A percentile compares a stretch with the other conserved stretches of the same genome.
phyloP scores from a whole-genome alignment of 1,284 basidiomycete species.

The Crepidotus sp. region DNA sequence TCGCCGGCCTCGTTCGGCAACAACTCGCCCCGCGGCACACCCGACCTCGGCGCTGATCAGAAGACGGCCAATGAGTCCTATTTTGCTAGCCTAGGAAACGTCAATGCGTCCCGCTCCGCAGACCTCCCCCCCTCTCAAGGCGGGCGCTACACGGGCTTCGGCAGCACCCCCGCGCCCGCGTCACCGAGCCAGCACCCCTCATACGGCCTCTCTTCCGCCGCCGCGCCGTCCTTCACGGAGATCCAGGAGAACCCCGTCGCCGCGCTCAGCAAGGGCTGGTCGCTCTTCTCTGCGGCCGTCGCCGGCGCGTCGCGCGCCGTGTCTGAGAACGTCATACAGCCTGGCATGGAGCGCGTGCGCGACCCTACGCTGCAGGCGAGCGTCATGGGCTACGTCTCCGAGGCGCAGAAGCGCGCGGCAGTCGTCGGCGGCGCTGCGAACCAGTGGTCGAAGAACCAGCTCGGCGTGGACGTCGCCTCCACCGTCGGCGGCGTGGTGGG shows the following conservation, averaged over 20 bases:
- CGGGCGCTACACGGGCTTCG: constrained; percentile 79
- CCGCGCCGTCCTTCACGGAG: constrained; percentile 63
- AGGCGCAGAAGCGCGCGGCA: constrained; percentile 56
- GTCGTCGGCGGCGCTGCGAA: constrained; percentile 54
- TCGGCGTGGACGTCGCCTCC: constrained; percentile 74
- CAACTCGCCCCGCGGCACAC: constrained; percentile 36
- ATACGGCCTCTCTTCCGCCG: constrained; percentile 57
- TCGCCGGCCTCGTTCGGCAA: constrained; percentile 43
- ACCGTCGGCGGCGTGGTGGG: constrained; percentile 54
- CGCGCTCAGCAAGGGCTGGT: constrained; percentile 81
- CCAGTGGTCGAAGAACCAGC: constrained; percentile 60
- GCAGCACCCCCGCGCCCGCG: constrained; percentile 55
- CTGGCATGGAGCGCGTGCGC: constrained; percentile 65
- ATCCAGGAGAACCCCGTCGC: constrained; percentile 71
- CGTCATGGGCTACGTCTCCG: constrained; percentile 59
- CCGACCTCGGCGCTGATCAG: constrained; percentile 40
- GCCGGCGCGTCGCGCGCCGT: constrained; percentile 67
- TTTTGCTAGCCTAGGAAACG: constrained; percentile 63
- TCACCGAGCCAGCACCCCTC: constrained; percentile 45
- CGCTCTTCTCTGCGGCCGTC: constrained; percentile 68
- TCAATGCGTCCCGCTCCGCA: constrained; percentile 61
- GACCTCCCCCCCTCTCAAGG: constrained; percentile 80
- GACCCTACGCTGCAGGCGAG: constrained; percentile 71
- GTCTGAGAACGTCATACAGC: constrained; percentile 72
- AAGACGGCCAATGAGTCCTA: constrained; percentile 70